phyloP scores from a whole-genome alignment of 2,329 filamentous ascomycete genomes.

The Cladophialophora immunda region DNA sequence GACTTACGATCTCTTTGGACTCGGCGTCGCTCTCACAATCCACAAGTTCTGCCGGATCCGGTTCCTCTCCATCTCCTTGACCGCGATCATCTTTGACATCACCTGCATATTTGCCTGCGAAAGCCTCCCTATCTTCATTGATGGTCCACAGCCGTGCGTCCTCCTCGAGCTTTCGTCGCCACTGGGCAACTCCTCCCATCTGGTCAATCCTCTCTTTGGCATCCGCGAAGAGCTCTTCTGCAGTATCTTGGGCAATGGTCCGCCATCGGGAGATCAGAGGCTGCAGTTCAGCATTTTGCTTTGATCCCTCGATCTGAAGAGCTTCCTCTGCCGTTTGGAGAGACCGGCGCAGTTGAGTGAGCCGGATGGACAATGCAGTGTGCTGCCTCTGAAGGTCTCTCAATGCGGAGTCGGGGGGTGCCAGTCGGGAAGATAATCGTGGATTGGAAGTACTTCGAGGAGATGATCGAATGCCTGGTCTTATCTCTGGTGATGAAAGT shows the following conservation, averaged over 20 bases:
- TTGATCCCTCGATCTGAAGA: slow-evolving; percentile 56
- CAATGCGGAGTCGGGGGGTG: slow-evolving; percentile 42
- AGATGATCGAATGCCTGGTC: neutral
- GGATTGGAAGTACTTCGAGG: slow-evolving; percentile 1
- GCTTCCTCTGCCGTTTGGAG: slow-evolving; percentile 64
- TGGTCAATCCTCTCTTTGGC: slow-evolving; percentile 68
- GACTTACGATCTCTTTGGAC: slow-evolving; percentile 42
- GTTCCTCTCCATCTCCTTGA: slow-evolving; percentile 40
- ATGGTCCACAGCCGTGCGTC: slow-evolving; percentile 43
- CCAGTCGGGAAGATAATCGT: slow-evolving; percentile 26
- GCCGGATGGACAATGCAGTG: slow-evolving; percentile 44
- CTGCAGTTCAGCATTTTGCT: slow-evolving; percentile 64
- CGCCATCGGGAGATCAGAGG: slow-evolving; percentile 69
- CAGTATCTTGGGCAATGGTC: slow-evolving; percentile 66
- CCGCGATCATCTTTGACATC: neutral
- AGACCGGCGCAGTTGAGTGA: slow-evolving; percentile 47
- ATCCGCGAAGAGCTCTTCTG: slow-evolving; percentile 71
- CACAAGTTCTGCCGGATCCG: neutral
- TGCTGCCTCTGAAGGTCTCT: slow-evolving; percentile 49
- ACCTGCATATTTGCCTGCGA: slow-evolving; percentile 35
- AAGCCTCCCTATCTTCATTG: slow-evolving; percentile 47
- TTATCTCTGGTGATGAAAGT: slow-evolving; percentile 26
- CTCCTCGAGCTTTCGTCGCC: slow-evolving; percentile 60
- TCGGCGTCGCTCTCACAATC: slow-evolving; percentile 28
- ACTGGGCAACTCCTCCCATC: slow-evolving; percentile 70